A percentile compares a stretch with the other conserved stretches of the same genome.
These are phyloP conservation scores for Linnemannia elongata DNA, from an alignment of 192 early-diverging fungal genomes.

Conservation along the genomic window DNA sequence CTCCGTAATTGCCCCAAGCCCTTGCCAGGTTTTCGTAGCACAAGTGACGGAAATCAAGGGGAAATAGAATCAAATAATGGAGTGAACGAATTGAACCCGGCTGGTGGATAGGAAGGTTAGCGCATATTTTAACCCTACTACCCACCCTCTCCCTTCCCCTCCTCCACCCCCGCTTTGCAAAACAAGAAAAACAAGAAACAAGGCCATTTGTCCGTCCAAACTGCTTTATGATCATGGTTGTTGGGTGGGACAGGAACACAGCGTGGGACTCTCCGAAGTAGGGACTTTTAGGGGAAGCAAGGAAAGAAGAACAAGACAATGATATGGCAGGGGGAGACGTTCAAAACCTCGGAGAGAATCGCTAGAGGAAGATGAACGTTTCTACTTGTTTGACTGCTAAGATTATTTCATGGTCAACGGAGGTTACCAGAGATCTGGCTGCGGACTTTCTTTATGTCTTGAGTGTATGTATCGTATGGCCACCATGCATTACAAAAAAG, in stretches of 20 bases:
- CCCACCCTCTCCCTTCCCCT: not conserved
- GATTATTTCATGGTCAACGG: not conserved
- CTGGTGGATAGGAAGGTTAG: not conserved
- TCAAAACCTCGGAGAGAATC: slow-evolving; percentile 1
- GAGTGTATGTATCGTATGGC: not conserved
- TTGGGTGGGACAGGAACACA: not conserved
- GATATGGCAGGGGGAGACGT: not conserved
- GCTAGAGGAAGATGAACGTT: not conserved
- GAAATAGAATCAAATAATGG: not conserved
- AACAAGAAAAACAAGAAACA: not conserved
- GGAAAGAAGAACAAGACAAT: not conserved
- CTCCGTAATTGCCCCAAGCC: slow-evolving; percentile 15
- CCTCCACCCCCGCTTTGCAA: slow-evolving; percentile 1
- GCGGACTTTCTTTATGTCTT: not conserved
- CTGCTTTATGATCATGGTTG: not conserved
- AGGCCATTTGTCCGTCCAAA: not conserved
- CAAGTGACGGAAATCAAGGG: not conserved
- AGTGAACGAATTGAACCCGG: not conserved
- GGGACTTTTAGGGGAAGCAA: not conserved
- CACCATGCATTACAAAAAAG: not conserved
- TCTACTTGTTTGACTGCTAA: not conserved
- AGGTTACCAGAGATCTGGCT: not conserved
- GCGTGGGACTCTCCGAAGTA: not conserved
- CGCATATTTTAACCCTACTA: not conserved
- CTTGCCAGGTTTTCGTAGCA: not conserved